Evolutionary conservation across 169 alveolate genomes (phyloP).

Genomic region (Theileria luwenshuni): DNA sequence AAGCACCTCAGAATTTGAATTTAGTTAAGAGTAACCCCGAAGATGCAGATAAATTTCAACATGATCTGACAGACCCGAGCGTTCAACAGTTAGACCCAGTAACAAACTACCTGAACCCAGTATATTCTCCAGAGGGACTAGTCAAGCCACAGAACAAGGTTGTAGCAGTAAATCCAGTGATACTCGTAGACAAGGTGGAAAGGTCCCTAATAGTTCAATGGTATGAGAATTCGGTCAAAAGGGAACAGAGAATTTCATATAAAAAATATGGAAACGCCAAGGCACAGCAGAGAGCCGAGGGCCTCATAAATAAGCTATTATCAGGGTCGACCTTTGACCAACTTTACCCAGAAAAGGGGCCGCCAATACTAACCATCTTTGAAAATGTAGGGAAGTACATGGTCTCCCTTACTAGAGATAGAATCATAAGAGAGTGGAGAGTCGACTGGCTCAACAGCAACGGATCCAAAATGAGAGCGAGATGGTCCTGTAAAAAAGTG

Average conservation of each 20-base stretch:
- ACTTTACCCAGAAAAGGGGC: constrained; percentile 81
- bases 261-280: constrained; percentile 81
- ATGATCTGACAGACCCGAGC: neutral
- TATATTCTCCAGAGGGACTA: constrained; percentile 33
- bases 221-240: constrained; percentile 71
- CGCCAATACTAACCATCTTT: constrained; percentile 75
- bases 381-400: constrained; percentile 73
- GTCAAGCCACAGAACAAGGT: constrained; percentile 33
- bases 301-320: constrained; percentile 65
- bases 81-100: constrained; percentile 3
- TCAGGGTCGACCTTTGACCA: constrained; percentile 80
- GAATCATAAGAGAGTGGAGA: constrained; percentile 76
- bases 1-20: neutral
- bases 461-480: constrained; percentile 72
- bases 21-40: neutral
- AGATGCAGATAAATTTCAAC: constrained; percentile 7
- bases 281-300: constrained; percentile 81
- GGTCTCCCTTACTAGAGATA: constrained; percentile 76
- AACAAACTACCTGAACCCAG: constrained; percentile 18
- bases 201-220: constrained; percentile 78
- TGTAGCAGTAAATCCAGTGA: constrained; percentile 67
- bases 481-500: constrained; percentile 82
- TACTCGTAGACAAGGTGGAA: constrained; percentile 75
- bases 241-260: constrained; percentile 80
- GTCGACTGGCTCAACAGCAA: constrained; percentile 76